Percentiles rank a stretch among this genome's conserved stretches.
These are phyloP conservation scores for Colletotrichum noveboracense DNA, from an alignment of 2,329 filamentous ascomycete genomes.

Conservation along the genomic window DNA sequence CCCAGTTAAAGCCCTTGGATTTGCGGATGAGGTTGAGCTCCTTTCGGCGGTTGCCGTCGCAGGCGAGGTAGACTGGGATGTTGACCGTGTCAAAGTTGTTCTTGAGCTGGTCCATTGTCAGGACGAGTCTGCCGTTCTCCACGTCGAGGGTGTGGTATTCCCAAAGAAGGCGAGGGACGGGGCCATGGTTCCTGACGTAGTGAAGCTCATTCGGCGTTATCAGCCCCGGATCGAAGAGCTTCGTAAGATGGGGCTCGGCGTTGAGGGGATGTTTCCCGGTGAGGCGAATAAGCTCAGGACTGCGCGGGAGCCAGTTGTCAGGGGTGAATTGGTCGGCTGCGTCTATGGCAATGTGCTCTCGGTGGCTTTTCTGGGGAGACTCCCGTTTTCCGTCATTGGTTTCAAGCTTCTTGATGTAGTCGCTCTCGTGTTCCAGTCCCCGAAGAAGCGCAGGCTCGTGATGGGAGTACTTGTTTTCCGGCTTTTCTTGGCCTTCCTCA, in stretches of 20 bases:
- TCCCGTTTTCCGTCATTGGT: slow-evolving; percentile 39
- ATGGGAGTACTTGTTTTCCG: slow-evolving; percentile 31
- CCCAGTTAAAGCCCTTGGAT: slow-evolving; percentile 55
- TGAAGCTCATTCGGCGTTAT: slow-evolving; percentile 57
- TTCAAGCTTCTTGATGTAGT: slow-evolving; percentile 42
- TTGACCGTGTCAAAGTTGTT: slow-evolving; percentile 49
- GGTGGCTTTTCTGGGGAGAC: slow-evolving; percentile 24
- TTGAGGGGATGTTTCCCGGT: slow-evolving; percentile 61
- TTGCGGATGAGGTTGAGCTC: slow-evolving; percentile 56
- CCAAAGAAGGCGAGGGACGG: slow-evolving; percentile 55
- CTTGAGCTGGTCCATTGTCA: slow-evolving; percentile 49
- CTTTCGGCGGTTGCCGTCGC: slow-evolving; percentile 55
- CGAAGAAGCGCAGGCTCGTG: slow-evolving; percentile 48
- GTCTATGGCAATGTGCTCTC: slow-evolving; percentile 25
- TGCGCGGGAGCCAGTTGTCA: slow-evolving; percentile 59
- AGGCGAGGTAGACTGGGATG: slow-evolving; percentile 52
- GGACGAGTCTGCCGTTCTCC: slow-evolving; percentile 36
- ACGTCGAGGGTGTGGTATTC: slow-evolving; percentile 53
- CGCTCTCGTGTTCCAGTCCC: slow-evolving; percentile 46
- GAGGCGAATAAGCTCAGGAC: slow-evolving; percentile 49
- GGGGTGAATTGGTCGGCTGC: slow-evolving; percentile 56
- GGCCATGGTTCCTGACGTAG: slow-evolving; percentile 59
- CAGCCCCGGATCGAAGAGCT: slow-evolving; percentile 49
- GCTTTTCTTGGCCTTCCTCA: slow-evolving; percentile 22
- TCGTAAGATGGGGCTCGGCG: slow-evolving; percentile 46